Percentiles rank a stretch among this genome's conserved stretches.
phyloP scores from a whole-genome alignment of 345 rosid genomes.

The Salix arbutifolia region DNA sequence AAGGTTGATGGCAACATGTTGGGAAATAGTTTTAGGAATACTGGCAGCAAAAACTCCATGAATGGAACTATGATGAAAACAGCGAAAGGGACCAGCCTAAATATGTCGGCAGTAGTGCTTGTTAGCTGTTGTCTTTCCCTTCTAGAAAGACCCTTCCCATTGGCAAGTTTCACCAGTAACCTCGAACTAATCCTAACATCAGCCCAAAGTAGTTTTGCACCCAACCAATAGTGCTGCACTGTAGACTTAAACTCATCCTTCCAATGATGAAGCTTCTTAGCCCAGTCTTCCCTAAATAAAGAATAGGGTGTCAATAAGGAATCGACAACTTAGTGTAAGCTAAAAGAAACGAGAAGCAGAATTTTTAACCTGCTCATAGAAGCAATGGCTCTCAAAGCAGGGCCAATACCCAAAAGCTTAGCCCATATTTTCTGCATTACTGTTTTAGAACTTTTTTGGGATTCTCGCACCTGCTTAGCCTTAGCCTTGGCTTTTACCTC shows the following conservation, averaged over 20 bases:
- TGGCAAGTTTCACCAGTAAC: conserved; percentile 78
- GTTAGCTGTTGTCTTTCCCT: conserved; percentile 92
- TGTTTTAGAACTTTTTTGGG: conserved; percentile 48
- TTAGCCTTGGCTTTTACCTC: conserved; percentile 85
- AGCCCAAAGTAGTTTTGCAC: conserved; percentile 89
- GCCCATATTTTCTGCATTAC: conserved; percentile 53
- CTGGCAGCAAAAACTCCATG: conserved; percentile 96
- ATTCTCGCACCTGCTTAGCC: conserved; percentile 67
- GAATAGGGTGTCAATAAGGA: conserved; percentile 16
- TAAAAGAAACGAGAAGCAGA: conserved; percentile 11
- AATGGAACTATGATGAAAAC: conserved; percentile 92
- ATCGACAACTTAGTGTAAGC: neutral
- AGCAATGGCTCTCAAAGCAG: conserved; percentile 86
- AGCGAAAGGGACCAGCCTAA: conserved; percentile 86
- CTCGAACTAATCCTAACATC: conserved; percentile 81
- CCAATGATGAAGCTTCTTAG: conserved; percentile 78
- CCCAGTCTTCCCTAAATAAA: conserved; percentile 82
- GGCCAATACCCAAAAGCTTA: conserved; percentile 74
- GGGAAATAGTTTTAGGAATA: conserved; percentile 79
- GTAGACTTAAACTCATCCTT: conserved; percentile 87
- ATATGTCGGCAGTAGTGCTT: conserved; percentile 85
- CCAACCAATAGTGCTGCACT: conserved; percentile 89
- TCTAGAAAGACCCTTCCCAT: conserved; percentile 88
- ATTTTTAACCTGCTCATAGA: conserved; percentile 82
- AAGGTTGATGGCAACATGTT: conserved; percentile 97